A percentile compares a stretch with the other conserved stretches of the same genome.
Evolutionary conservation across 768 basidiomycete genomes (phyloP).

Genomic region (Boletus tomentosulus): DNA sequence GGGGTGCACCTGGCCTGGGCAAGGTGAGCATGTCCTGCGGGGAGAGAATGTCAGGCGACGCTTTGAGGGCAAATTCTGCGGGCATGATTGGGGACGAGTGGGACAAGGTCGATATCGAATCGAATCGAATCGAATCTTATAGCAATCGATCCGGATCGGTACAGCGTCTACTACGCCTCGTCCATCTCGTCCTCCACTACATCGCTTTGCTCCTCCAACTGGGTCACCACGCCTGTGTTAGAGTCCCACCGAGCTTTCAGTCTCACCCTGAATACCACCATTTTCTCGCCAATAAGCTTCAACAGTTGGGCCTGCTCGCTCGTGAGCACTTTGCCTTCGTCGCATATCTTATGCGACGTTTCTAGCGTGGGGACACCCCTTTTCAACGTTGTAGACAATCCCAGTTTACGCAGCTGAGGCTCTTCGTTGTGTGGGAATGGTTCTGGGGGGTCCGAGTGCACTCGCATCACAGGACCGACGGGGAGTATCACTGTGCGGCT

Average conservation of each 20-base stretch:
- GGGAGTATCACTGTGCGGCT: slow-evolving; percentile 72
- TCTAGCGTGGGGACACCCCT: slow-evolving; percentile 84
- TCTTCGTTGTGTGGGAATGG: slow-evolving; percentile 98
- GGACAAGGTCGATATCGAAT: slow-evolving; percentile 29
- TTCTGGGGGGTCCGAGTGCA: slow-evolving; percentile 74
- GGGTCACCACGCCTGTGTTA: slow-evolving; percentile 56
- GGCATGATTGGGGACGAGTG: slow-evolving; percentile 24
- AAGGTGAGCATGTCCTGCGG: slow-evolving; percentile 70
- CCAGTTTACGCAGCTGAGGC: slow-evolving; percentile 90
- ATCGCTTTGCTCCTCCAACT: slow-evolving; percentile 42
- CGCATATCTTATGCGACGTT: slow-evolving; percentile 79
- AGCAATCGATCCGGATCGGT: not conserved
- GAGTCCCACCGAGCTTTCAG: slow-evolving; percentile 72
- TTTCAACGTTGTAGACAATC: slow-evolving; percentile 78
- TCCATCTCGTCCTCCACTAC: slow-evolving; percentile 44
- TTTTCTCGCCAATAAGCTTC: slow-evolving; percentile 85
- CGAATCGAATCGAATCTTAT: slow-evolving; percentile 3
- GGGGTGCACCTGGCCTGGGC: slow-evolving; percentile 59
- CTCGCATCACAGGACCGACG: slow-evolving; percentile 79
- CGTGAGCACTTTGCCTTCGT: slow-evolving; percentile 73
- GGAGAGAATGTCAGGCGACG: slow-evolving; percentile 57
- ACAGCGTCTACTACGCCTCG: slow-evolving; percentile 36
- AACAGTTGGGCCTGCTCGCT: slow-evolving; percentile 89
- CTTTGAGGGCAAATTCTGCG: slow-evolving; percentile 53
- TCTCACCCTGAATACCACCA: slow-evolving; percentile 80